Evolutionary conservation across 2,329 filamentous ascomycete genomes (phyloP).

Genomic region (Exophiala oligosperma): DNA sequence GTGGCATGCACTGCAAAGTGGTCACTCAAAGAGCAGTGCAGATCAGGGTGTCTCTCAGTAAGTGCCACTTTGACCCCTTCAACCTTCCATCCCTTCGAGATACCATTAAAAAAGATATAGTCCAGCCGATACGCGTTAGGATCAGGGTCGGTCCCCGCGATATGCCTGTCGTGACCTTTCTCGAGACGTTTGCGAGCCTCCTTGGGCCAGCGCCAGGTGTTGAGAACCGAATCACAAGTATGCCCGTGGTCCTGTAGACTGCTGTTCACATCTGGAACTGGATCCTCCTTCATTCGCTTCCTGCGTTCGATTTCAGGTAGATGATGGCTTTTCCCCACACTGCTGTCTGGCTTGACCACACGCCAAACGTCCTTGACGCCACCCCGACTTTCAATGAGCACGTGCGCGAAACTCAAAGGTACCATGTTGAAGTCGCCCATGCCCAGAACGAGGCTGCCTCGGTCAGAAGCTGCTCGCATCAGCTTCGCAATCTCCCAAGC

Average conservation of each 20-base stretch:
- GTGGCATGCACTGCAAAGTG: conserved; percentile 91
- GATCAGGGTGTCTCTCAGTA: conserved; percentile 74
- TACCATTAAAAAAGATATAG: conserved; percentile 74
- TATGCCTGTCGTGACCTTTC: conserved; percentile 61
- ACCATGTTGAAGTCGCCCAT: conserved; percentile 97
- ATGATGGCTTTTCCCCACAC: conserved; percentile 71
- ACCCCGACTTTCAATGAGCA: conserved; percentile 74
- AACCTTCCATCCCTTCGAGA: conserved; percentile 62
- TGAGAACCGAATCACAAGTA: conserved; percentile 81
- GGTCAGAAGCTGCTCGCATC: conserved; percentile 75
- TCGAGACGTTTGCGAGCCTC: conserved; percentile 66
- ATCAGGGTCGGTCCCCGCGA: conserved; percentile 68
- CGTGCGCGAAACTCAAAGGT: conserved; percentile 81
- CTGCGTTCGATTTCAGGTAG: conserved; percentile 65
- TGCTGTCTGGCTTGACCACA: conserved; percentile 77
- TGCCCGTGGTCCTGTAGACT: conserved; percentile 80
- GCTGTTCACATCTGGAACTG: conserved; percentile 69
- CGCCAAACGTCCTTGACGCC: conserved; percentile 84
- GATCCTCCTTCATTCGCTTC: conserved; percentile 43
- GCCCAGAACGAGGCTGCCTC: conserved; percentile 79
- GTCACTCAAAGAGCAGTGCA: conserved; percentile 86
- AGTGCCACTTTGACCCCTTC: conserved; percentile 72
- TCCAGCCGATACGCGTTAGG: conserved; percentile 82
- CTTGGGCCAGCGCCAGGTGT: conserved; percentile 91
- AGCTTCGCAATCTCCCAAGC: conserved; percentile 94